Conservation (phyloP, 257 asterid species). For the Ehretia macrophylla region DNA sequence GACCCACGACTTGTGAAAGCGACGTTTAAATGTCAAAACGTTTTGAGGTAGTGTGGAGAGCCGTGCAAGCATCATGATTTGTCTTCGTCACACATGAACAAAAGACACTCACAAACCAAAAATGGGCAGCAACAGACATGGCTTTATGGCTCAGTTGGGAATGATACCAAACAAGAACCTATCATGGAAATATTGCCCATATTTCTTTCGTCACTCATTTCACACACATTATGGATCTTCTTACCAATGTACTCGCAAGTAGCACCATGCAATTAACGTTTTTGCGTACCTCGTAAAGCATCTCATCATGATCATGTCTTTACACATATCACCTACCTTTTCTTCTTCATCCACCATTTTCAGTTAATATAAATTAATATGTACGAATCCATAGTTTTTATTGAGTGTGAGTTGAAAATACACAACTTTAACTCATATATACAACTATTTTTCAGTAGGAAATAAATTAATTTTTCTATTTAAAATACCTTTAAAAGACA, state of each 20-base stretch:
- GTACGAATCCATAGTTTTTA: too few species aligned
- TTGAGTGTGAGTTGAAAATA: too few species aligned
- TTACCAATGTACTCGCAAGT: background rate
- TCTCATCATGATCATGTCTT: conserved; percentile 3
- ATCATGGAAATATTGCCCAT: conserved; percentile 16
- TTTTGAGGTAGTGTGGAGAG: too few species aligned
- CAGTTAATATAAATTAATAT: too few species aligned
- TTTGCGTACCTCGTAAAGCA: conserved; percentile 6
- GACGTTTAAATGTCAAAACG: too few species aligned
- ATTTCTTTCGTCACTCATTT: conserved; percentile 16
- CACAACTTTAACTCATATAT: too few species aligned
- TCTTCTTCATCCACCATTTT: too few species aligned
- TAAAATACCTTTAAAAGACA: too few species aligned
- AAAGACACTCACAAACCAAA: conserved; percentile 2
- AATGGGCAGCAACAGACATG: conserved; percentile 36
- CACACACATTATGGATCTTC: conserved; percentile 12
- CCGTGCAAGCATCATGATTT: conserved; percentile 12
- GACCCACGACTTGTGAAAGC: too few species aligned
- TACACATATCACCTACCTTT: conserved; percentile 14
- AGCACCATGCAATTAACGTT: conserved; percentile 5
- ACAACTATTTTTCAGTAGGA: too few species aligned
- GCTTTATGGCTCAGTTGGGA: conserved; percentile 40
- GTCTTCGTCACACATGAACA: background rate
- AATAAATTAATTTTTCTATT: too few species aligned
- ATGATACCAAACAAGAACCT: conserved; percentile 26